These are phyloP conservation scores for Penicillium cosmopolitanum DNA, from an alignment of 495 filamentous ascomycete genomes.

Conservation along the genomic window DNA sequence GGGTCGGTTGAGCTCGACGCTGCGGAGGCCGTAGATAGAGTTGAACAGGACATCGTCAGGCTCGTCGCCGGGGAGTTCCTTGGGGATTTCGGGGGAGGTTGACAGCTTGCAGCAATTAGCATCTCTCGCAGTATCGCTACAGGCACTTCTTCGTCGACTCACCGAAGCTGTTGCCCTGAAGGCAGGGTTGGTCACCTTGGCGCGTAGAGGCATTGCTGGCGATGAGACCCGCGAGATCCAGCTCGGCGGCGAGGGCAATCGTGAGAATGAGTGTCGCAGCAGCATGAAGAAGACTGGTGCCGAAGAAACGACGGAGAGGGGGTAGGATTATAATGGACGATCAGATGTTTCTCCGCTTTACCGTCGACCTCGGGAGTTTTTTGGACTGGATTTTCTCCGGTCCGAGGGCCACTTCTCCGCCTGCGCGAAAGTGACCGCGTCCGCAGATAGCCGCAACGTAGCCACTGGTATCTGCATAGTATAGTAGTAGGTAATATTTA, in stretches of 20 bases:
- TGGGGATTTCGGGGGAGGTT: constrained; percentile 47
- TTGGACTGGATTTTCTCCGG: constrained; percentile 34
- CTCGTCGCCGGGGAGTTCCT: constrained; percentile 67
- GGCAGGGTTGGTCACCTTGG: constrained; percentile 73
- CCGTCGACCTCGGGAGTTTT: constrained; percentile 39
- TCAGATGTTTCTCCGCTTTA: constrained; percentile 38
- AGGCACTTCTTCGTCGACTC: constrained; percentile 15
- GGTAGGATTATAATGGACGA: constrained; percentile 22
- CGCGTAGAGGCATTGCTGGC: constrained; percentile 81
- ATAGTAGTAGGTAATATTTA: background rate
- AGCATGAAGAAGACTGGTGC: constrained; percentile 54
- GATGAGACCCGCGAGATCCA: constrained; percentile 54
- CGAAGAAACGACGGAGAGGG: constrained; percentile 21
- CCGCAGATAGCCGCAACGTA: constrained; percentile 4
- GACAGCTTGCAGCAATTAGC: constrained; percentile 57
- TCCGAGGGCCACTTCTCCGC: constrained; percentile 32
- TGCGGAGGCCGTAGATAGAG: constrained; percentile 83
- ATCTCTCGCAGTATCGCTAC: background rate
- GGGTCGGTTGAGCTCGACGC: constrained; percentile 92
- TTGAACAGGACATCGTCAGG: constrained; percentile 92
- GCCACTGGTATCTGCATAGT: background rate
- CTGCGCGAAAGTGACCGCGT: constrained; percentile 13
- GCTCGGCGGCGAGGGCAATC: constrained; percentile 54
- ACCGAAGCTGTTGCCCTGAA: constrained; percentile 52
- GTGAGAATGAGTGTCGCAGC: constrained; percentile 49